Percentiles rank a stretch among this genome's conserved stretches.
Conservation (phyloP, 768 basidiomycete species). For the Calocybe indica region DNA sequence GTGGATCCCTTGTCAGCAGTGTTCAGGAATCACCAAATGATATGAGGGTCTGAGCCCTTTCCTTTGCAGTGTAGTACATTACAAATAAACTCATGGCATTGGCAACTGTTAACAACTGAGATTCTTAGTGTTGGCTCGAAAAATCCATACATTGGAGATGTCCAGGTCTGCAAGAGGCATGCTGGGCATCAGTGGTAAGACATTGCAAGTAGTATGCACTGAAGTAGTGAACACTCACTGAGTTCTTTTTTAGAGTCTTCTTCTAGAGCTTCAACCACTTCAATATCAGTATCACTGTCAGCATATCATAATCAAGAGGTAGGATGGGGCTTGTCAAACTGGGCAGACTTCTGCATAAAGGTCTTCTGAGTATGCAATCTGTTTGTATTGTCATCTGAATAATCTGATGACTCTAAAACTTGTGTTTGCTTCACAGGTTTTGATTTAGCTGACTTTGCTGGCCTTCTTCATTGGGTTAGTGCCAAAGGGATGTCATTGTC, state of each 20-base stretch:
- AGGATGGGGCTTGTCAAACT: no score
- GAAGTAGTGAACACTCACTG: not conserved
- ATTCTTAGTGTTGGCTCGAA: constrained; percentile 3
- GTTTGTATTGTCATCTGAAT: no score
- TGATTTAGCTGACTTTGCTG: not conserved
- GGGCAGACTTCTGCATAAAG: no score
- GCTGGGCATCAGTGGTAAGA: not conserved
- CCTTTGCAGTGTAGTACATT: constrained; percentile 5
- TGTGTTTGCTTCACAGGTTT: not conserved
- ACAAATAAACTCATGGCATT: constrained; percentile 4
- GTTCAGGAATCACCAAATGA: constrained; percentile 6
- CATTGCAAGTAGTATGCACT: constrained; percentile 1
- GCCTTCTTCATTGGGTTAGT: not conserved
- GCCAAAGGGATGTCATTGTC: not conserved
- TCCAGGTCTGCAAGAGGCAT: constrained; percentile 1
- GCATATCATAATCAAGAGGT: no score
- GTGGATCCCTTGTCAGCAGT: constrained; percentile 8
- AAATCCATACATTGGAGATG: constrained; percentile 5
- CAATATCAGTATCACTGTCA: no score
- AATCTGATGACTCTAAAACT: not conserved
- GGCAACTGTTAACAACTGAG: not conserved
- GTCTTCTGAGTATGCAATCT: no score
- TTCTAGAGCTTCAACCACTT: no score
- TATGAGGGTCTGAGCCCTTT: not conserved
- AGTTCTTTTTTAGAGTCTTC: not conserved